These are phyloP conservation scores for Lecanoromycetidae sp. DNA, from an alignment of 2,329 filamentous ascomycete species.

Conservation along the genomic window DNA sequence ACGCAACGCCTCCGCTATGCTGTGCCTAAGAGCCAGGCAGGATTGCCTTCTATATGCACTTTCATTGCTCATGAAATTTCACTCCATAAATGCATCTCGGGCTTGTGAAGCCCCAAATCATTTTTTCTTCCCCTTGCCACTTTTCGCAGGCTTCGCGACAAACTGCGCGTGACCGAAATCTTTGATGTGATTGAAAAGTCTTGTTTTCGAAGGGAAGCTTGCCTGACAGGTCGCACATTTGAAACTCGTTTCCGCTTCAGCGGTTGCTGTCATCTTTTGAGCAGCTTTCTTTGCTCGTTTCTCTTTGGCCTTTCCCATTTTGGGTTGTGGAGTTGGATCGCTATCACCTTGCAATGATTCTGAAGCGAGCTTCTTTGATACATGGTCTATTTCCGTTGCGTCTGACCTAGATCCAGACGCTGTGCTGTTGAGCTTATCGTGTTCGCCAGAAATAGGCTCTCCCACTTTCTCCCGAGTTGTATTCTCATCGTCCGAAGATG, in stretches of 20 bases:
- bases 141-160: constrained; percentile 21
- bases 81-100: not conserved
- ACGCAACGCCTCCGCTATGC: constrained; percentile 9
- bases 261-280: constrained; percentile 22
- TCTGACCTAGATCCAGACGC: not conserved
- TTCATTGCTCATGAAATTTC: too few species aligned
- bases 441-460: constrained; percentile 16
- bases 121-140: constrained; percentile 21
- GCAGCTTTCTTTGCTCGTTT: constrained; percentile 41
- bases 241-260: constrained; percentile 31
- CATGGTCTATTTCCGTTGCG: constrained; percentile 29
- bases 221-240: constrained; percentile 70
- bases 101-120: not conserved
- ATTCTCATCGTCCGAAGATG: constrained; percentile 24
- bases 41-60: too few species aligned
- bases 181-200: constrained; percentile 62
- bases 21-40: too few species aligned
- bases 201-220: constrained; percentile 60
- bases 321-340: constrained; percentile 21
- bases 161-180: constrained; percentile 52
- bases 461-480: constrained; percentile 23
- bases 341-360: constrained; percentile 20
- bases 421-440: not conserved
- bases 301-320: constrained; percentile 41
- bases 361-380: not conserved